Evolutionary conservation across 176 grass and related monocot genomes (phyloP).

Genomic region (Metroxylon sagu): DNA sequence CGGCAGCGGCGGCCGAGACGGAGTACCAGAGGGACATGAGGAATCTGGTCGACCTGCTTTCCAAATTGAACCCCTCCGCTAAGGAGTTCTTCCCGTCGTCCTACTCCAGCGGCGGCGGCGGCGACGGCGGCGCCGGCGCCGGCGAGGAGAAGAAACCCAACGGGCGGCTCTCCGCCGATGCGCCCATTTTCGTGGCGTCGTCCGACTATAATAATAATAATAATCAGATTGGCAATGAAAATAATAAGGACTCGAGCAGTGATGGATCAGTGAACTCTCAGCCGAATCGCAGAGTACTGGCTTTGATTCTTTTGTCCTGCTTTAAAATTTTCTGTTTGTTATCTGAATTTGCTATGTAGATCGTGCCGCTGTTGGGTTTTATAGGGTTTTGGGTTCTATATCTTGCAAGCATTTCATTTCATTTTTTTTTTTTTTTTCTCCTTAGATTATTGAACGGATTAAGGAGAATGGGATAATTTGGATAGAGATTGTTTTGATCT

Average conservation of each 20-base stretch:
- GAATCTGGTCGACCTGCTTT: conserved; percentile 81
- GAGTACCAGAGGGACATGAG: conserved; percentile 57
- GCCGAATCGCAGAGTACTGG: conserved; percentile 36
- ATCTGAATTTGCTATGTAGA: background rate
- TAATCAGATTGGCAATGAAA: conserved; percentile 9
- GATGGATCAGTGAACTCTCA: conserved; percentile 23
- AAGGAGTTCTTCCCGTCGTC: conserved; percentile 80
- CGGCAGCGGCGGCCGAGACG: conserved; percentile 19
- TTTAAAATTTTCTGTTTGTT: conserved; percentile 3
- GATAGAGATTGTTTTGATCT: too few relatives aligned
- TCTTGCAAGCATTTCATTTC: too few relatives aligned
- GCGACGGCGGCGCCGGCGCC: background rate
- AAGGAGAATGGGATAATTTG: too few relatives aligned
- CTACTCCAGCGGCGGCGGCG: conserved; percentile 5
- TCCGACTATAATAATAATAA: conserved; percentile 7
- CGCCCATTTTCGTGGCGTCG: conserved; percentile 15
- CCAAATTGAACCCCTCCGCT: conserved; percentile 79
- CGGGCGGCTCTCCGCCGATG: conserved; percentile 14
- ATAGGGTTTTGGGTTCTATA: too few relatives aligned
- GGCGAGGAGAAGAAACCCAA: background rate
- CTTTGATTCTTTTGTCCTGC: background rate
- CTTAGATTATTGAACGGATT: too few relatives aligned
- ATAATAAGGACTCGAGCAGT: conserved; percentile 37
- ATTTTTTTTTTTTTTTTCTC: too few relatives aligned
- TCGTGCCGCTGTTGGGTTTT: too few relatives aligned